phyloP scores from a whole-genome alignment of 2,329 filamentous ascomycete species.

The Talaromyces sp. region DNA sequence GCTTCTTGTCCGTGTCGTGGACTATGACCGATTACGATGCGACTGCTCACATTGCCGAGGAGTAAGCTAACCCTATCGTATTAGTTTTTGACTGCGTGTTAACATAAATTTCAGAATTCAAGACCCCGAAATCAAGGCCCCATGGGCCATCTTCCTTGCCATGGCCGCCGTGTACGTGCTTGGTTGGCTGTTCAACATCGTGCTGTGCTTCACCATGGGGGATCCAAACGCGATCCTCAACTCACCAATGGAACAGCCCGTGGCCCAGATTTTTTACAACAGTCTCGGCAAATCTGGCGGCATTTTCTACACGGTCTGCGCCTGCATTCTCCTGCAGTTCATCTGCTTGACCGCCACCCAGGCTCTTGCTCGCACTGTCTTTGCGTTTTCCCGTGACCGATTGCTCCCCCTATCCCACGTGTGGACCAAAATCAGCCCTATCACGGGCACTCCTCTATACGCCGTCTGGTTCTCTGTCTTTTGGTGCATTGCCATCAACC shows the following conservation, averaged over 20 bases:
- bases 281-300: conserved; percentile 48
- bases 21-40: conserved; percentile 56
- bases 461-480: conserved; percentile 55
- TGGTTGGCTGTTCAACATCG: conserved; percentile 56
- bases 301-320: conserved; percentile 53
- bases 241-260: conserved; percentile 48
- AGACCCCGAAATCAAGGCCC: conserved; percentile 48
- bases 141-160: conserved; percentile 54
- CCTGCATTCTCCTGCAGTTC: conserved; percentile 42
- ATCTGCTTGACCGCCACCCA: conserved; percentile 27
- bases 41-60: conserved; percentile 48
- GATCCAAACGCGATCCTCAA: conserved; percentile 44
- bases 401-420: conserved; percentile 45
- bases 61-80: conserved; percentile 22
- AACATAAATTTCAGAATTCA: conserved; percentile 30
- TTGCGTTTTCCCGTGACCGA: conserved; percentile 52
- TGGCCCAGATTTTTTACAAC: conserved; percentile 57
- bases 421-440: conserved; percentile 48
- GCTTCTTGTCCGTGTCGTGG: conserved; percentile 57
- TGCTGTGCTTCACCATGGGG: conserved; percentile 55
- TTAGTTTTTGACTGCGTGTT: conserved; percentile 13
- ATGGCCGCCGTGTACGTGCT: conserved; percentile 53
- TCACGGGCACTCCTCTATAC: conserved; percentile 49
- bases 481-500: conserved; percentile 54
- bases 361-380: conserved; percentile 48